Conservation (phyloP, 176 grass and related monocot genomes). For the Raddia guianensis region DNA sequence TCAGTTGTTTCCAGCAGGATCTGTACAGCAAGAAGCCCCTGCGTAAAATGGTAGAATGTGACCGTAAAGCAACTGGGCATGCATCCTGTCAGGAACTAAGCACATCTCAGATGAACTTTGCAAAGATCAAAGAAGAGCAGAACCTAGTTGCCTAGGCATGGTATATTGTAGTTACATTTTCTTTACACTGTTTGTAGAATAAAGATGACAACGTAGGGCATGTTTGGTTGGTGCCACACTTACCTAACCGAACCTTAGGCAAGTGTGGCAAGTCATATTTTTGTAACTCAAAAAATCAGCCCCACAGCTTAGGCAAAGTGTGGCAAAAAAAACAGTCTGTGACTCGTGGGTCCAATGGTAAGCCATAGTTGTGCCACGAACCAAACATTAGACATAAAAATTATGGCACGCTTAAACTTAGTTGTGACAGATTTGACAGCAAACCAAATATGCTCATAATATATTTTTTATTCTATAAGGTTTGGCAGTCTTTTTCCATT, state of each 20-base stretch:
- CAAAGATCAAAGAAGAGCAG: slow-evolving; percentile 38
- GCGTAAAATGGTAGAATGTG: slow-evolving; percentile 27
- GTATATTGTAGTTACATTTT: slow-evolving; percentile 55
- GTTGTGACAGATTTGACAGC: no score
- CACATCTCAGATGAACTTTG: slow-evolving; percentile 45
- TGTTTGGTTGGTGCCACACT: no score
- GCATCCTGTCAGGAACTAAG: slow-evolving; percentile 40
- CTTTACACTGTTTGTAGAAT: slow-evolving; percentile 38
- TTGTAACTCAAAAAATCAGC: no score
- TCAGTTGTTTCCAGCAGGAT: slow-evolving; percentile 38
- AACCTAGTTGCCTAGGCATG: slow-evolving; percentile 39
- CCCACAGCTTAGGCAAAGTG: no score
- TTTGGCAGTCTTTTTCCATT: neutral
- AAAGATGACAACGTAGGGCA: neutral
- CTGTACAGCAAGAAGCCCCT: slow-evolving; percentile 32
- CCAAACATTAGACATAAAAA: no score
- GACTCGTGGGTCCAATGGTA: no score
- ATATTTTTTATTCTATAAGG: neutral
- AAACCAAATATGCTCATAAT: no score
- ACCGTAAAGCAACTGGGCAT: slow-evolving; percentile 31
- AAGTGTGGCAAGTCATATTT: no score
- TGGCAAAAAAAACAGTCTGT: no score
- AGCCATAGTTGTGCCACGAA: no score
- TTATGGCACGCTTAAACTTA: no score
- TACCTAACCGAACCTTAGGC: no score